Evolutionary conservation across 140 eudicot genomes (phyloP).

Genomic region (Flaveria floridana): DNA sequence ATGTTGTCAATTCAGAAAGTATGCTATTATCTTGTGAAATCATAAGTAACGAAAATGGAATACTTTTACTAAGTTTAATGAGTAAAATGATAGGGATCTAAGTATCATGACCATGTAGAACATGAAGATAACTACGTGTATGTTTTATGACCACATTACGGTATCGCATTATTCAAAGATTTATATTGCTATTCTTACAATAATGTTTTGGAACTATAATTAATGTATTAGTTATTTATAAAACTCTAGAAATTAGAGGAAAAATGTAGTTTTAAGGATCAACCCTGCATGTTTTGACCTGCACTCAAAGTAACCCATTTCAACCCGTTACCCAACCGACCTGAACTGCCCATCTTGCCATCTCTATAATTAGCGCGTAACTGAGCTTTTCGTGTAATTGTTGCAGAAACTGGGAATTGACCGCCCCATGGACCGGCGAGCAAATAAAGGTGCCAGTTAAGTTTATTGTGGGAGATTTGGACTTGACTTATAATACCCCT

Average conservation of each 20-base stretch:
- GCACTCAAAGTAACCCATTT: not conserved
- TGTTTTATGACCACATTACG: no score
- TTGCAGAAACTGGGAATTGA: constrained; percentile 85
- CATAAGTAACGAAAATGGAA: not conserved
- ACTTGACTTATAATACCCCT: constrained; percentile 65
- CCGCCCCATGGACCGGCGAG: constrained; percentile 73
- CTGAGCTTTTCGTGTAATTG: not conserved
- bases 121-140: no score
- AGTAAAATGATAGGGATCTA: no score
- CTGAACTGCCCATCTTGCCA: not conserved
- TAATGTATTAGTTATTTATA: not conserved
- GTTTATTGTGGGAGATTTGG: constrained; percentile 90
- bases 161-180: no score
- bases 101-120: no score
- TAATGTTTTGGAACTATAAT: not conserved
- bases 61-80: not conserved
- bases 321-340: not conserved
- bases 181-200: no score
- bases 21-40: no score
- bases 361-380: not conserved
- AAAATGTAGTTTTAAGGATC: not conserved
- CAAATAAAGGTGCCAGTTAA: constrained; percentile 80
- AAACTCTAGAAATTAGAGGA: not conserved
- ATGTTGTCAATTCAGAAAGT: no score
- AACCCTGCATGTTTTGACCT: not conserved